A percentile compares a stretch with the other conserved stretches of the same genome.
phyloP scores from a whole-genome alignment of 768 basidiomycete species.

The Phallus indusiatus region DNA sequence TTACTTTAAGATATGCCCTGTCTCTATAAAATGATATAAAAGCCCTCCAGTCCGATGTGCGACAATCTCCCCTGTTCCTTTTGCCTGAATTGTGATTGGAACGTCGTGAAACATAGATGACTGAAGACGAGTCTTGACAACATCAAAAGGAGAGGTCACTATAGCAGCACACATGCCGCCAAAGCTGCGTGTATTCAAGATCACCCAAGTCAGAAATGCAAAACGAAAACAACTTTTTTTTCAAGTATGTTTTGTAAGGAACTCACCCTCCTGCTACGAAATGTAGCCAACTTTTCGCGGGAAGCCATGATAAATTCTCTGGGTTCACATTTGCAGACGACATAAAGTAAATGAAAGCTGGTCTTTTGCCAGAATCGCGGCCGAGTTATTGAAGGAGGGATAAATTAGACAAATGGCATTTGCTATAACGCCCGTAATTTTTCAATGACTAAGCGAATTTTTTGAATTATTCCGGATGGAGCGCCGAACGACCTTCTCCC shows the following conservation, averaged over 20 bases:
- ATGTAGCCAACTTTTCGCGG: conserved; percentile 77
- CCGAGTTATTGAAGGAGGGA: neutral
- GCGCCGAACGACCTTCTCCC: neutral
- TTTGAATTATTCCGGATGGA: neutral
- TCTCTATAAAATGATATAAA: conserved; percentile 92
- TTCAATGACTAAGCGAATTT: neutral
- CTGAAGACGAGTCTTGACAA: conserved; percentile 95
- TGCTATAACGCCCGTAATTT: neutral
- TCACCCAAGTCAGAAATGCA: conserved; percentile 2
- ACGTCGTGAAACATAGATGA: conserved; percentile 64
- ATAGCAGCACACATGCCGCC: conserved; percentile 98
- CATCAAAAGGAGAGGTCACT: conserved; percentile 95
- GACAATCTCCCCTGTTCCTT: conserved; percentile 22
- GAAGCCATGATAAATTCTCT: conserved; percentile 23
- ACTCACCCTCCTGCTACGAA: conserved; percentile 82
- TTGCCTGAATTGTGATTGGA: conserved; percentile 28
- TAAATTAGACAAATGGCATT: neutral
- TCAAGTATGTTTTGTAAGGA: neutral
- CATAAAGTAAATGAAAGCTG: neutral
- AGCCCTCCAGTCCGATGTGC: conserved; percentile 38
- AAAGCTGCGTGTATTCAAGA: conserved; percentile 39
- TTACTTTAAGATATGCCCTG: conserved; percentile 80
- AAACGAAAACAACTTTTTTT: no score
- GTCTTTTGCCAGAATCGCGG: neutral
- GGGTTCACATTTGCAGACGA: neutral